Base-by-base conservation (phyloP, 1,139 yeast genomes). In the Pichia sp. region DNA sequence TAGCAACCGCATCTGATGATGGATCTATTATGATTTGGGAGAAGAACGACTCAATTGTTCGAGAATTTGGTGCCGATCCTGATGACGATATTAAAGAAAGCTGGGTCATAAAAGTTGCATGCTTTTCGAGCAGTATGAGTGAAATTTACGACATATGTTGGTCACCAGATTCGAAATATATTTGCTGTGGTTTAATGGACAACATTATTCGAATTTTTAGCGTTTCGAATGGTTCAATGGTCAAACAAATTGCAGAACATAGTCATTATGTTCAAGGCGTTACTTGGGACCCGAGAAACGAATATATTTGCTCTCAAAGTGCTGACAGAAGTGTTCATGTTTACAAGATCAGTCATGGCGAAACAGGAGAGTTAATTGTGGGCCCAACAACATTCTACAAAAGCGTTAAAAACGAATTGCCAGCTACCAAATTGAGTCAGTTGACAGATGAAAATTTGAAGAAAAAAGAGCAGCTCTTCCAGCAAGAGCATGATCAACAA, bases 1-100 rank as follows among this genome's bases (percentile, higher is more conserved):
- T 92, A 36, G 98, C 97, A 0, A 75, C 94, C 0, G 97, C 95
- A 0, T 95, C 97, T 3, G 99, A 92, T 59, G 98, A 92, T 60
- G 98, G 98, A 1, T 77, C 83, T 9, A 73, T 92, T 23, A 70
- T 90, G 50, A 63, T 92, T 35, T 92, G 98, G 98, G 70, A 69
- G 39, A 67, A 73, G 29, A 70, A 80, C 27, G 83, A 78, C 38
- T 66, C 66, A 4, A 66, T 76, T 4, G 67, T 74, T 3, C 69
- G 69, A 49, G 85, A 80, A 38, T 77, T 81, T 58, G 85, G 83
- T 2, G 67, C 62, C 11, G 76, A 74, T 23, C 74, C 68, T 27
- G 77, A 72, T 44, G 78, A 72, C 33, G 86, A 80, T 36, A 67
- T 73, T 23, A 68, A 73, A 46, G 97, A 92, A 60, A 72, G 79